Conservation (phyloP, 352 stramenopile species). For the Saprolegnia diclina region DNA sequence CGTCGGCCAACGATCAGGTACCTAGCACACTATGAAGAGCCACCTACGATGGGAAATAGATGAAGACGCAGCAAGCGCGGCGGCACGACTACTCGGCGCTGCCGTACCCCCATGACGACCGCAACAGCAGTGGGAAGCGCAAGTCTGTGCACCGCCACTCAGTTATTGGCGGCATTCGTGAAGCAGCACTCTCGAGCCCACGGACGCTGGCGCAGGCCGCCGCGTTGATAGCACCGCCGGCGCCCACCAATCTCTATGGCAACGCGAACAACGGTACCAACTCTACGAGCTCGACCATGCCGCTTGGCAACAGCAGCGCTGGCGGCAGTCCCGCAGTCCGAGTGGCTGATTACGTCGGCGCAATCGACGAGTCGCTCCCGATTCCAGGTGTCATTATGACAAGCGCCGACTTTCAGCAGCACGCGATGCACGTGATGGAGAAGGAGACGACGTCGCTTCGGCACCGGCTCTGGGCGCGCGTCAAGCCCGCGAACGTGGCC, state of each 20-base stretch:
- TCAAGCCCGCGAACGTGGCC: slow-evolving; percentile 31
- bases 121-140: background rate
- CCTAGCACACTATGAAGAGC: slow-evolving; percentile 26
- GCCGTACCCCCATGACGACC: background rate
- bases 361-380: slow-evolving; percentile 65
- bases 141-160: background rate
- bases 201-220: slow-evolving; percentile 27
- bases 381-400: slow-evolving; percentile 65
- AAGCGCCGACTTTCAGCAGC: slow-evolving; percentile 58
- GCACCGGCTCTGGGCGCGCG: background rate
- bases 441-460: background rate
- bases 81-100: slow-evolving; percentile 6
- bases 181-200: slow-evolving; percentile 31
- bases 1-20: slow-evolving; percentile 1
- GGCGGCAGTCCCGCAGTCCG: background rate
- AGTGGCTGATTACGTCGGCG: slow-evolving; percentile 33
- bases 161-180: slow-evolving; percentile 5
- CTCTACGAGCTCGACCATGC: background rate
- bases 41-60: slow-evolving; percentile 30
- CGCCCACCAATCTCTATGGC: slow-evolving; percentile 37
- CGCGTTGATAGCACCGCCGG: slow-evolving; percentile 34
- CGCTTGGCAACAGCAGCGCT: background rate
- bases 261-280: slow-evolving; percentile 28
- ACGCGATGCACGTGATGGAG: slow-evolving; percentile 17
- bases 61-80: slow-evolving; percentile 23